phyloP scores from a whole-genome alignment of 345 rosid genomes.

The Excoecaria agallocha region DNA sequence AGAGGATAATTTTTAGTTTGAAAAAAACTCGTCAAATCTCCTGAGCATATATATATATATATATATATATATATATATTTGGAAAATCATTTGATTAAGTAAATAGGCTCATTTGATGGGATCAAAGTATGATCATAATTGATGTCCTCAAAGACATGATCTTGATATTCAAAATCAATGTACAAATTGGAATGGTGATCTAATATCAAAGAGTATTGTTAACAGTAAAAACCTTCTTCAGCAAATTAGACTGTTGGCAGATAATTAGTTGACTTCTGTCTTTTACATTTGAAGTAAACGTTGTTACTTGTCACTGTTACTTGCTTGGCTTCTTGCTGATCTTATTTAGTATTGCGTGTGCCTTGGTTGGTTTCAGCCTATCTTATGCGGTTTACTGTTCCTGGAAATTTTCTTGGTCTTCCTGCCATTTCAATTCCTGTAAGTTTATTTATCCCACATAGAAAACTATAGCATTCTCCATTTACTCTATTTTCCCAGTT shows the following conservation, averaged over 20 bases:
- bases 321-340: background rate
- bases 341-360: background rate
- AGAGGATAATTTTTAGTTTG: too few relatives aligned
- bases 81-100: too few relatives aligned
- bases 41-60: too few relatives aligned
- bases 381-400: slow-evolving; percentile 62
- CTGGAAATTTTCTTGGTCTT: slow-evolving; percentile 75
- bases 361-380: slow-evolving; percentile 40
- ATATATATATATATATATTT: too few relatives aligned
- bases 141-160: background rate
- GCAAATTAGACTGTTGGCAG: background rate
- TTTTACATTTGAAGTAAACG: background rate
- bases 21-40: too few relatives aligned
- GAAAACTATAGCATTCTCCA: background rate
- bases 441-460: slow-evolving; percentile 17
- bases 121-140: too few relatives aligned
- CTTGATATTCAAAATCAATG: background rate
- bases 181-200: background rate
- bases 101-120: too few relatives aligned
- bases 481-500: background rate
- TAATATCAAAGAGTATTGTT: background rate
- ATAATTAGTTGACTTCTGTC: too few relatives aligned
- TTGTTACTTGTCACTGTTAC: background rate
- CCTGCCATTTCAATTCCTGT: slow-evolving; percentile 87
- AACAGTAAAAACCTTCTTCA: background rate